Evolutionary conservation across 805 yeast genomes (phyloP).

Genomic region (Metschnikowia gruessii): DNA sequence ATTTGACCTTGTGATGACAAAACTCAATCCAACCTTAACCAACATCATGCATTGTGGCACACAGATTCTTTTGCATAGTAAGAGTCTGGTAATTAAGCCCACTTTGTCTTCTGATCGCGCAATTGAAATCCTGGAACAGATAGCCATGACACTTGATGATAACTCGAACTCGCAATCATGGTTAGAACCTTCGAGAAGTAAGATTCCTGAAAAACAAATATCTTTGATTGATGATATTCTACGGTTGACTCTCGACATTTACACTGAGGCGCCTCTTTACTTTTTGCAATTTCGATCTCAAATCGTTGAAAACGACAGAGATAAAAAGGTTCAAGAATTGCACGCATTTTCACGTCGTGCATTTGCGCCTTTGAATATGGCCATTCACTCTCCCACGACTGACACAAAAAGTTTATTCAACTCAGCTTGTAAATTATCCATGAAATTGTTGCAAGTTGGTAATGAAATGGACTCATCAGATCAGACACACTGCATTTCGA

Average conservation of each 20-base stretch:
- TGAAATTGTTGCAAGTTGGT: constrained; percentile 26
- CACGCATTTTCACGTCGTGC: constrained; percentile 26
- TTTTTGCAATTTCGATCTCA: constrained; percentile 21
- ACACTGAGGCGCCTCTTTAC: constrained; percentile 32
- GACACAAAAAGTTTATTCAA: constrained; percentile 27
- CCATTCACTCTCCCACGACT: constrained; percentile 20
- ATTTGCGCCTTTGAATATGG: constrained; percentile 26
- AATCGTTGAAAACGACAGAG: background rate
- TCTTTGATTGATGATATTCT: constrained; percentile 27
- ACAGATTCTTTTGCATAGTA: background rate
- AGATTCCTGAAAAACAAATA: background rate
- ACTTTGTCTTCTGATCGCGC: background rate
- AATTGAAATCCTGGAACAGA: background rate
- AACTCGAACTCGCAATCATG: background rate
- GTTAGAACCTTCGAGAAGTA: constrained; percentile 4
- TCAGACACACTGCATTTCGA: constrained; percentile 14
- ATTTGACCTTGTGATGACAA: constrained; percentile 26
- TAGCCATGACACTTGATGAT: background rate
- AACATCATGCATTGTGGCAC: constrained; percentile 11
- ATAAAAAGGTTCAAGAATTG: constrained; percentile 9
- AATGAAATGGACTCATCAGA: constrained; percentile 11
- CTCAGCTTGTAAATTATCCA: constrained; percentile 34
- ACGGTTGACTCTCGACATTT: constrained; percentile 32
- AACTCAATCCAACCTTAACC: constrained; percentile 24
- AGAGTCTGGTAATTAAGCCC: background rate